Percentiles rank a stretch among this genome's conserved stretches.
These are phyloP conservation scores for Funneliformis caledonium DNA, from an alignment of 371 early-diverging fungal genomes.

Conservation along the genomic window DNA sequence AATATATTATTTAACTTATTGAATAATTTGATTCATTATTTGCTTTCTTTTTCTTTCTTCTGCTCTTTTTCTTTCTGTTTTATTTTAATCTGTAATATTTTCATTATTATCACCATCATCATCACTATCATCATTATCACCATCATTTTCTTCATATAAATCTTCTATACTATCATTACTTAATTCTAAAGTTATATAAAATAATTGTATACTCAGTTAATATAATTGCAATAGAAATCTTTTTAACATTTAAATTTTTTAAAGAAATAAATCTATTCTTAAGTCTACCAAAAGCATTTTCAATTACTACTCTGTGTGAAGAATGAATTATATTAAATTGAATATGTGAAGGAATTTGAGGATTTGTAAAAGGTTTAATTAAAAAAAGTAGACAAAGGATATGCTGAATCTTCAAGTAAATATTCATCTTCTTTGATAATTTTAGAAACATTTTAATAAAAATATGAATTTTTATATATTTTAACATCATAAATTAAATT, in stretches of 20 bases:
- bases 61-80: no score
- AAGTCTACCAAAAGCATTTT: not conserved
- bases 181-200: no score
- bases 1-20: no score
- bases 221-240: not conserved
- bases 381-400: not conserved
- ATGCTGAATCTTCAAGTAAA: not conserved
- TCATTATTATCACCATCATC: no score
- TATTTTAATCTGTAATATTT: no score
- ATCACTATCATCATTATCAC: not conserved
- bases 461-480: no score
- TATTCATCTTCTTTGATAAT: not conserved
- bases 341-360: not conserved
- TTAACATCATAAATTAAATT: no score
- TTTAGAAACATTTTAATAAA: no score
- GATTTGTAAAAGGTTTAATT: not conserved
- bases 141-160: not conserved
- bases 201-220: no score
- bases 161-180: no score
- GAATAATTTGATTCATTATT: no score
- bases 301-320: not conserved
- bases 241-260: not conserved
- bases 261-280: not conserved
- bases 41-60: no score
- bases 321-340: slow-evolving; percentile 6